These are phyloP conservation scores for Linderniella brevidens DNA, from an alignment of 257 asterid species.

Conservation along the genomic window DNA sequence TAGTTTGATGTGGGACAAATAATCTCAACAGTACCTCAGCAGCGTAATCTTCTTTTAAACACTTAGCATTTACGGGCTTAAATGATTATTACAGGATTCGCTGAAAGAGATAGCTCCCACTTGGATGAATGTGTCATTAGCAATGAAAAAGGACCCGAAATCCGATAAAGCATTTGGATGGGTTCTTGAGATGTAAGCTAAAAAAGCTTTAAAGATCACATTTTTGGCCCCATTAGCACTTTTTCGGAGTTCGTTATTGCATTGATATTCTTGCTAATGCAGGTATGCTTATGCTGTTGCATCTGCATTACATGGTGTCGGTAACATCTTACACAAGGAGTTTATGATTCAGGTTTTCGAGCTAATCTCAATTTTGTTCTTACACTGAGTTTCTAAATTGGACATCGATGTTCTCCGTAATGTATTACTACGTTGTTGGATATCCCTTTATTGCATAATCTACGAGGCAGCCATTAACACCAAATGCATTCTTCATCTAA, in stretches of 20 bases:
- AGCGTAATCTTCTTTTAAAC: constrained; percentile 3
- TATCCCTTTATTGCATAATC: no score
- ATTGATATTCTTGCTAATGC: not conserved
- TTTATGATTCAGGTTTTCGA: constrained; percentile 1
- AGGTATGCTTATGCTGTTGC: constrained; percentile 6
- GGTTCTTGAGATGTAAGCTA: constrained; percentile 89
- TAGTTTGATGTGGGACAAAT: not conserved
- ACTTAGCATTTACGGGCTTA: not conserved
- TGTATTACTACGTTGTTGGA: no score
- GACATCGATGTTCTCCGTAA: no score
- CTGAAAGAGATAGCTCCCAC: constrained; percentile 78
- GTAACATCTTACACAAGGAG: not conserved
- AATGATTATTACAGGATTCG: constrained; percentile 33
- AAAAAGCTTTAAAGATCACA: not conserved
- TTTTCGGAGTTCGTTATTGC: not conserved
- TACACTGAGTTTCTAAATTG: no score
- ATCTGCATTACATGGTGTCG: constrained; percentile 2
- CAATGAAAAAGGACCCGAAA: constrained; percentile 90
- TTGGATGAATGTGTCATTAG: constrained; percentile 94
- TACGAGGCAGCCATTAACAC: no score
- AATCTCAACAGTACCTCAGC: not conserved
- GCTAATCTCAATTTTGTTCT: not conserved
- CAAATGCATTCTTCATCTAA: no score
- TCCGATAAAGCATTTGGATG: constrained; percentile 93
- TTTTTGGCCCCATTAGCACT: no score